phyloP scores from a whole-genome alignment of 208 protist species.

The Trypanosoma rangeli region DNA sequence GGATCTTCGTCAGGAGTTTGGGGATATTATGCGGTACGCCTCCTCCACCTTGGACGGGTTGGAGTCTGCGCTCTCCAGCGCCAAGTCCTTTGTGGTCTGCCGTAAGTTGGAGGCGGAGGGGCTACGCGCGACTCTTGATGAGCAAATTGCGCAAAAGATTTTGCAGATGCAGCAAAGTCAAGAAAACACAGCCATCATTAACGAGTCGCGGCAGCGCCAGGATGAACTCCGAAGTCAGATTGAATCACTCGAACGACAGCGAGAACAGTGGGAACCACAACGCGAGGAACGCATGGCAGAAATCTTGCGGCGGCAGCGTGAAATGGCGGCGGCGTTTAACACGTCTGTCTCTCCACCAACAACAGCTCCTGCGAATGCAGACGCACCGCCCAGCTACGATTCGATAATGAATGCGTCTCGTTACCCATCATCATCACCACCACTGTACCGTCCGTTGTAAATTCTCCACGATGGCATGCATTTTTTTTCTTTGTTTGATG shows the following conservation, averaged over 20 bases:
- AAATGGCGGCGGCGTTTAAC: conserved; percentile 8
- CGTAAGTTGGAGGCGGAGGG: conserved; percentile 63
- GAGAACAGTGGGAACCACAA: conserved; percentile 17
- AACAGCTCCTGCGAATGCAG: background rate
- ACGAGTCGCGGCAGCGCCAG: conserved; percentile 41
- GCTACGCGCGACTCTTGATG: conserved; percentile 55
- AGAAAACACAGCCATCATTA: conserved; percentile 32
- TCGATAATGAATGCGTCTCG: conserved; percentile 19
- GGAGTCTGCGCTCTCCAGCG: conserved; percentile 43
- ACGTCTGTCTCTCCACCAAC: conserved; percentile 12
- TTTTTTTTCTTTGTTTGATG: conserved; percentile 2
- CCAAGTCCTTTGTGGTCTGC: conserved; percentile 62
- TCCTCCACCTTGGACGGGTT: conserved; percentile 54
- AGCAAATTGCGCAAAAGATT: conserved; percentile 75
- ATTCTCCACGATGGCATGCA: background rate
- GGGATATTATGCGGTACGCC: conserved; percentile 40
- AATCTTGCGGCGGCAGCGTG: conserved; percentile 22
- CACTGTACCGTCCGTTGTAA: background rate
- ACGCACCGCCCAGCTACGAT: conserved; percentile 34
- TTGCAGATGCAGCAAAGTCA: conserved; percentile 50
- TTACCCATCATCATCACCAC: conserved; percentile 10
- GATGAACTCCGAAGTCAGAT: conserved; percentile 24
- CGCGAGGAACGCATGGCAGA: conserved; percentile 21
- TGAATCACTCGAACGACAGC: conserved; percentile 16
- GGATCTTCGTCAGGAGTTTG: conserved; percentile 53